Base-by-base conservation (phyloP, 768 basidiomycete species). In the Panus rudis region DNA sequence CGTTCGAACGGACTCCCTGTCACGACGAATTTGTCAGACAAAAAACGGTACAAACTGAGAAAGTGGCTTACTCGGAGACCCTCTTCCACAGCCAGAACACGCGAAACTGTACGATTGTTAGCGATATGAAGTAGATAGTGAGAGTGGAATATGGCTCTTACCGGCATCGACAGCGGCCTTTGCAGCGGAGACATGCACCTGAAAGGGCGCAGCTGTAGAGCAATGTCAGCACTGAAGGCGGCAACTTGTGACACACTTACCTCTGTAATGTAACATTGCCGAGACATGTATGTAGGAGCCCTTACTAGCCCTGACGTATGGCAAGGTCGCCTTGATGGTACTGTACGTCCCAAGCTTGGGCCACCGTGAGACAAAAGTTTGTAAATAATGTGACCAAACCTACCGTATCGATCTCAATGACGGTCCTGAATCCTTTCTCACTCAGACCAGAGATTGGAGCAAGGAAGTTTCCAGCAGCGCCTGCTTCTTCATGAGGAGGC, bases 381-480 rank as follows among this genome's bases (percentile, higher is more conserved):
- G 26, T 14, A 14, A 10, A 19, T 5, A 6, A 27, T 6, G 19
- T 14, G 39, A 35, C 21, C 45, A 32, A 10, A 24, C 77, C 8
- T 56, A 88, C 89, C 8, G 89, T 84, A 63, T 98, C 94, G 53
- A 97, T 97, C 58, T 92, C 89, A 46, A 97, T 71, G 25, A 97
- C 93, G 1, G 92, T 92, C 59, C 70, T 77, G 73, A 97, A 97
- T 2, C 81, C 94, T 56, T 91, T 92, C 59, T 87, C 81, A 2
- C 89, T 92, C 46, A 96, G 72, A 2, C 73, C 77, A 28, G 79
- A 76, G 45, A 94, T 88, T 13, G 92, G 84, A 2, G 85, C 84
- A 22, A 99, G 71, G 67, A 97, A 99, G 67, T 98, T 99, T 3
- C 94, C 94, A 45, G 94, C 94, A 31, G 92, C 92, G 48, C 90